Evolutionary conservation across 2,329 filamentous ascomycete species (phyloP).

Genomic region (Camillea tinctor): DNA sequence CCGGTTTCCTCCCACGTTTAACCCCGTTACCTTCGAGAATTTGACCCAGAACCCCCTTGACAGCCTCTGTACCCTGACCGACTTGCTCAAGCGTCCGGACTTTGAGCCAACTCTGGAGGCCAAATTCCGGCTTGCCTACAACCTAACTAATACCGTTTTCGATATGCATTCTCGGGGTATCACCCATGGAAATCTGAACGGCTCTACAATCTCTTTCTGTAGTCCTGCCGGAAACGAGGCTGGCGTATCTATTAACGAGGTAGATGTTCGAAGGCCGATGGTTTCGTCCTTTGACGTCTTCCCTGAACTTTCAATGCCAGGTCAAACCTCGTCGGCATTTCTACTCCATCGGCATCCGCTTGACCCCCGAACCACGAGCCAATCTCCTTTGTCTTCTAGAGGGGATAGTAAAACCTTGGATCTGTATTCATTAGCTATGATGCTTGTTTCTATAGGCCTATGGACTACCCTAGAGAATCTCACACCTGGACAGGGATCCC

Average conservation of each 20-base stretch:
- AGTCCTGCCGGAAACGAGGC: slow-evolving; percentile 43
- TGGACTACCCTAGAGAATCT: slow-evolving; percentile 67
- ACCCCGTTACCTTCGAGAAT: slow-evolving; percentile 53
- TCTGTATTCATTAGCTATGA: slow-evolving; percentile 70
- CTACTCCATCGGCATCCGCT: slow-evolving; percentile 66
- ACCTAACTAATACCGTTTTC: slow-evolving; percentile 70
- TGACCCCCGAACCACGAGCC: slow-evolving; percentile 51
- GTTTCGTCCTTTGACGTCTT: slow-evolving; percentile 76
- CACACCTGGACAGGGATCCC: slow-evolving; percentile 41
- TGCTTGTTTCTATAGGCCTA: slow-evolving; percentile 72
- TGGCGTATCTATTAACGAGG: slow-evolving; percentile 42
- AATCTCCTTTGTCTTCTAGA: slow-evolving; percentile 47
- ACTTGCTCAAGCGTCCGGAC: slow-evolving; percentile 51
- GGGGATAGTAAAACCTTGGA: slow-evolving; percentile 62
- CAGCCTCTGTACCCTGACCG: slow-evolving; percentile 52
- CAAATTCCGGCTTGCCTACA: slow-evolving; percentile 72
- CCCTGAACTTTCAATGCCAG: slow-evolving; percentile 43
- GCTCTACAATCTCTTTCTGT: slow-evolving; percentile 67
- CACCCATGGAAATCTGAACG: slow-evolving; percentile 68
- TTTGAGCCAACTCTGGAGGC: slow-evolving; percentile 69
- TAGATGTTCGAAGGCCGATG: slow-evolving; percentile 67
- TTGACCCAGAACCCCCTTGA: slow-evolving; percentile 49
- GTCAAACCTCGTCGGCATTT: slow-evolving; percentile 29
- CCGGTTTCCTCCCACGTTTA: slow-evolving; percentile 66
- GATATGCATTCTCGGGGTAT: slow-evolving; percentile 69